A percentile compares a stretch with the other conserved stretches of the same genome.
phyloP scores from a whole-genome alignment of 2,329 filamentous ascomycete species.

The Exophiala sideris region DNA sequence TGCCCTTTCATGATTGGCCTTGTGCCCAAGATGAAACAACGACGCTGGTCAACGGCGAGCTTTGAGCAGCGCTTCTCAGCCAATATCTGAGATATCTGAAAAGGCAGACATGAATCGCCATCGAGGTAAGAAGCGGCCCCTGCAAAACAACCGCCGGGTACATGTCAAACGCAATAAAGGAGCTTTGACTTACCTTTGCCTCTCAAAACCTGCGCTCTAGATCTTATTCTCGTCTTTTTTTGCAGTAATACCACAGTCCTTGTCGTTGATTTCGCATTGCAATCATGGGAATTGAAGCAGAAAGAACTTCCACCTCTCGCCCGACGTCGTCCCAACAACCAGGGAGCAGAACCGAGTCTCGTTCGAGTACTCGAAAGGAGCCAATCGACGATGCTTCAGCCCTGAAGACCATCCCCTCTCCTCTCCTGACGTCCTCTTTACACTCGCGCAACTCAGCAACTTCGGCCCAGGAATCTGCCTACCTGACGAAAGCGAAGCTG shows the following conservation, averaged over 20 bases:
- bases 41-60: neutral
- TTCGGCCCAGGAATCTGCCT: conserved; percentile 22
- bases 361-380: conserved; percentile 12
- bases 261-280: neutral
- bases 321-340: conserved; percentile 3
- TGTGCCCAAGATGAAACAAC: neutral
- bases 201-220: too few species aligned
- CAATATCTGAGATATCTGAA: neutral
- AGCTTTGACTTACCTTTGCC: too few species aligned
- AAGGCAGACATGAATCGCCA: too few species aligned
- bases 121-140: too few species aligned
- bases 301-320: conserved; percentile 1
- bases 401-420: conserved; percentile 14
- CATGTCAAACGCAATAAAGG: too few species aligned
- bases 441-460: conserved; percentile 25
- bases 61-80: neutral
- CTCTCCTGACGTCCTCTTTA: conserved; percentile 23
- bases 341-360: conserved; percentile 1
- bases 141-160: too few species aligned
- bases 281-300: conserved; percentile 4
- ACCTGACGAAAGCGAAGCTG: conserved; percentile 17
- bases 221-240: too few species aligned
- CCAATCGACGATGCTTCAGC: conserved; percentile 17
- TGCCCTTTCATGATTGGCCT: neutral
- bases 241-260: neutral